These are phyloP conservation scores for Kalaharituber pfeilii DNA, from an alignment of 2,329 filamentous ascomycete genomes.

Conservation along the genomic window DNA sequence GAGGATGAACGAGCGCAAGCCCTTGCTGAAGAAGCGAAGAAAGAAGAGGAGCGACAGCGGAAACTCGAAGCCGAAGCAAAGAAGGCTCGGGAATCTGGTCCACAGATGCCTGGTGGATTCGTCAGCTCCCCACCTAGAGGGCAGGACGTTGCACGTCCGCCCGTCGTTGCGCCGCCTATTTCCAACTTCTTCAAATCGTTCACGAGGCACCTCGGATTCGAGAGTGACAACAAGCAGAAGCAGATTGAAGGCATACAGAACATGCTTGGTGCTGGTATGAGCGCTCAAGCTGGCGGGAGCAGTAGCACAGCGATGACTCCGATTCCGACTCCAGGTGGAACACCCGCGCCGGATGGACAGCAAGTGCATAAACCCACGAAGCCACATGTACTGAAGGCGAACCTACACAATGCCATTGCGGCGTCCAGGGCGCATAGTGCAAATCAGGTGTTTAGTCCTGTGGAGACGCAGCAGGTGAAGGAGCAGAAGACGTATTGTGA, in stretches of 20 bases:
- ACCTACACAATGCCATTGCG: constrained; percentile 56
- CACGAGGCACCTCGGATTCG: constrained; percentile 6
- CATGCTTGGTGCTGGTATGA: not conserved
- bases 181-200: constrained; percentile 10
- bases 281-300: not conserved
- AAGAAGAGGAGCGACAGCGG: constrained; percentile 32
- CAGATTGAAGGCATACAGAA: not conserved
- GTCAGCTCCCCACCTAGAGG: constrained; percentile 38
- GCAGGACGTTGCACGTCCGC: constrained; percentile 18
- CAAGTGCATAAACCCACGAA: constrained; percentile 19
- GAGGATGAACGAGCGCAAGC: constrained; percentile 53
- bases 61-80: constrained; percentile 25
- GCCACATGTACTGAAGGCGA: constrained; percentile 34
- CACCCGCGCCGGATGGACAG: constrained; percentile 3
- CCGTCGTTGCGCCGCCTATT: constrained; percentile 1
- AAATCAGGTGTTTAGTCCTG: constrained; percentile 52
- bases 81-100: constrained; percentile 4
- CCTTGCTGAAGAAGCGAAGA: constrained; percentile 45
- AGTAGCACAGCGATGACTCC: not conserved
- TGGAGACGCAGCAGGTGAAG: constrained; percentile 53
- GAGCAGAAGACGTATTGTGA: constrained; percentile 82
- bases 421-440: constrained; percentile 63
- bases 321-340: not conserved
- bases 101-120: constrained; percentile 58
- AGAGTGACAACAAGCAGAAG: constrained; percentile 5